Base-by-base conservation (phyloP, 2,329 filamentous ascomycete species). In the Cercospora zeae-maydis region DNA sequence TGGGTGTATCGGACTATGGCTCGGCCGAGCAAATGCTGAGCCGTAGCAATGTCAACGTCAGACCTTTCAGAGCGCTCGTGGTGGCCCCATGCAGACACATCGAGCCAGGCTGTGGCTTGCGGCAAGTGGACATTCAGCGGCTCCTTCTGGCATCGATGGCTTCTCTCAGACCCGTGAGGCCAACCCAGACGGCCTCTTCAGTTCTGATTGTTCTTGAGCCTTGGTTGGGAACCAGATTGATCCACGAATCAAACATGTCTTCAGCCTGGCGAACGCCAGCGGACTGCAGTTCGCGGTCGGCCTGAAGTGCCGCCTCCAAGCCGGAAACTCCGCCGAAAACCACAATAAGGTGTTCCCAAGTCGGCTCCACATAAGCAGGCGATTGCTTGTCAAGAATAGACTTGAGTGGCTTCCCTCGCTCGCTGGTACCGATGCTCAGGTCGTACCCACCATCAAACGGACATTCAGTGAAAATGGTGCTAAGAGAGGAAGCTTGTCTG, bases 321-420 rank as follows among this genome's bases (percentile, higher is more conserved):
- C 92, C 91, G 33, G 88, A 85, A 0, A 92, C 89, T 0, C 92
- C 91, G 16, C 92, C 92, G 74, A 96, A 92, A 0, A 92, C 88
- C 31, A 96, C 75, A 1, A 96, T 75, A 13, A 95, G 77, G 75
- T 96, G 91, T 63, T 86, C 84, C 75, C 75, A 77, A 4, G 61
- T 68, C 30, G 69, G 71, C 51, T 67, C 64, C 39, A 75, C 61
- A 76, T 81, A 65, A 70, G 75, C 1, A 80, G 80, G 63, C 83
- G 83, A 2, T 75, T 79, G 56, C 76, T 77, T n/a, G 77, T 78
- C 16, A 8, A 71, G 52, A 30, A 76, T 59, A 33, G 64, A 63
- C 67, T 65, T 34, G 7, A 73, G 55, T 31, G 66, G 62, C 36
- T 80, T 70, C 57, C 91, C 89, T 66, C 90, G 86, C 77, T 96